Conservation (phyloP, 345 rosid species). For the Leavenworthia alabamica region DNA sequence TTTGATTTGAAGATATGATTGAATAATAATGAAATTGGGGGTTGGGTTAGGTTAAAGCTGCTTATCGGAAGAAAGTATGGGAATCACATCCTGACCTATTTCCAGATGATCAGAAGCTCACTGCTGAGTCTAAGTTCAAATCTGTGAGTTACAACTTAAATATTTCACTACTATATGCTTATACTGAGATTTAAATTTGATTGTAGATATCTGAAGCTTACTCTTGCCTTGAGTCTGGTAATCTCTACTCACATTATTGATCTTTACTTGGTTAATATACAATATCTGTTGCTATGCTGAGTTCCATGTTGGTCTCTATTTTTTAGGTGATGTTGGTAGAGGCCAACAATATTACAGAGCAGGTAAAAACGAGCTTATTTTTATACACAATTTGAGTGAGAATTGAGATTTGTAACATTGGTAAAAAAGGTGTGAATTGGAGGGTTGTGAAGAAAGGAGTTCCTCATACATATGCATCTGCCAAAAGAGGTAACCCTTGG, state of each 20-base stretch:
- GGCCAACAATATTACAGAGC: conserved; percentile 22
- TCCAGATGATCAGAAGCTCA: too few species aligned
- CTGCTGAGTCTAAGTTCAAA: too few species aligned
- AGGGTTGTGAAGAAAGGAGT: conserved; percentile 70
- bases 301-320: neutral
- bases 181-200: neutral
- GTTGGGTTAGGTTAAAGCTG: too few species aligned
- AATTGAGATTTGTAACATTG: neutral
- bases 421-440: conserved; percentile 41
- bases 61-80: too few species aligned
- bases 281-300: neutral
- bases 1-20: too few species aligned
- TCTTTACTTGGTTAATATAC: neutral
- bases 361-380: conserved; percentile 47
- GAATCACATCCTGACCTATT: too few species aligned
- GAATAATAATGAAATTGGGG: too few species aligned
- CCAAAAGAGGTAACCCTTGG: too few species aligned
- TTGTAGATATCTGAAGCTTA: conserved; percentile 72
- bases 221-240: conserved; percentile 58
- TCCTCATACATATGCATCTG: conserved; percentile 35
- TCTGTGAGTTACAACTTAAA: too few species aligned
- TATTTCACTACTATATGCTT: too few species aligned
- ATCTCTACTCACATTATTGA: conserved; percentile 7
- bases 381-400: conserved; percentile 10
- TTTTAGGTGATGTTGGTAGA: conserved; percentile 20